These are phyloP conservation scores for Radiomyces spectabilis DNA, from an alignment of 192 early-diverging fungal genomes.

Conservation along the genomic window DNA sequence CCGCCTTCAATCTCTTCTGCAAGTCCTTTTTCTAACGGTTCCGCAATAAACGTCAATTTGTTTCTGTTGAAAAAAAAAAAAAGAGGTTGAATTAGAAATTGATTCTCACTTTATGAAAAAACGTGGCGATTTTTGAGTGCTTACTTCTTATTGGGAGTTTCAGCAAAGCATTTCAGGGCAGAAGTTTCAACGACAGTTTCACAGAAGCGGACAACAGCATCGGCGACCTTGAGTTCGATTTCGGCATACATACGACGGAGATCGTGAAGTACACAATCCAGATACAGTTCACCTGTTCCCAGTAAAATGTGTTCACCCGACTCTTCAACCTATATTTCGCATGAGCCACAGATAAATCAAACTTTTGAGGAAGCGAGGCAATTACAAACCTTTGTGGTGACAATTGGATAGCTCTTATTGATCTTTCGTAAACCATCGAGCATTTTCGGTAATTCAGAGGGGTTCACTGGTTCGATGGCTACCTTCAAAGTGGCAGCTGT, in stretches of 20 bases:
- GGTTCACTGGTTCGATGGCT: slow-evolving; percentile 95
- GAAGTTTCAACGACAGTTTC: slow-evolving; percentile 96
- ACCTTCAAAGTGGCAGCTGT: slow-evolving; percentile 86
- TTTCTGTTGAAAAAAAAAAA: slow-evolving; percentile 50
- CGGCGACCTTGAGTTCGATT: slow-evolving; percentile 97
- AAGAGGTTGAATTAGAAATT: background rate
- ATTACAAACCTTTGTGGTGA: slow-evolving; percentile 75
- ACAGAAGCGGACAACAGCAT: slow-evolving; percentile 92
- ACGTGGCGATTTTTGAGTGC: too few relatives aligned
- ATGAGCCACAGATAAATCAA: too few relatives aligned
- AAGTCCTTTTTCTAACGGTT: slow-evolving; percentile 87
- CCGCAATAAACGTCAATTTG: slow-evolving; percentile 92
- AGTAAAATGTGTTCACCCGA: slow-evolving; percentile 94
- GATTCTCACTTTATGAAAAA: too few relatives aligned
- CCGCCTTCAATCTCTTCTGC: slow-evolving; percentile 88
- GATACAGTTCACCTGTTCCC: slow-evolving; percentile 91
- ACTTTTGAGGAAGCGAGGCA: too few relatives aligned
- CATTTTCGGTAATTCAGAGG: slow-evolving; percentile 97
- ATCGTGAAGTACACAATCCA: slow-evolving; percentile 97
- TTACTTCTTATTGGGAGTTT: slow-evolving; percentile 97
- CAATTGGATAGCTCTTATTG: slow-evolving; percentile 86
- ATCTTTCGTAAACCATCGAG: slow-evolving; percentile 94
- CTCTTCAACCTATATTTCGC: slow-evolving; percentile 75
- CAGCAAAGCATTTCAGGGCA: slow-evolving; percentile 90
- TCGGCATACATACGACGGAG: slow-evolving; percentile 88